Evolutionary conservation across 2,329 filamentous ascomycete genomes (phyloP), one percentile per base, ranked within the genome.

Genomic region (Fusarium sp.): DNA sequence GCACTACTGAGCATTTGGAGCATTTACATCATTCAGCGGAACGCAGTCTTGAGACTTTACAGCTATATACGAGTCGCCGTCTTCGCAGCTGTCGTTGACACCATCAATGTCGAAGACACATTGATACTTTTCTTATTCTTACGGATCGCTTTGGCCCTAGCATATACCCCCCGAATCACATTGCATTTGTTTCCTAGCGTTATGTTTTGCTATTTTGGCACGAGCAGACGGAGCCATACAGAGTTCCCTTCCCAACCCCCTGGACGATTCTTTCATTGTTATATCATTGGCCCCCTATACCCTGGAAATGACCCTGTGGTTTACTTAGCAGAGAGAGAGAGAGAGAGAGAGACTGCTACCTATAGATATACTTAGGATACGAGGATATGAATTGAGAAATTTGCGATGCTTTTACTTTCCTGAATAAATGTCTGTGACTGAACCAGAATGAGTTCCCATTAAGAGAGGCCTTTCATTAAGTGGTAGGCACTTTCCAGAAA

Each of bases 251-350:
- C 32, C 16, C 9, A 30, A 5, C 10, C 9, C 9, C 32, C 16
- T 34, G 32, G 1, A 18, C 8, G 34, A 37, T 7, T 4, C 0
- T 1, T n/a, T n/a, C 7, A 4, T 37, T 37, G 7, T 1, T n/a
- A 11, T 37, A 37, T 18, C 34, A 37, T 37, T 37, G 10, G 10
- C 5, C 1, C 7, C 18, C 18, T n/a, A 12, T 7, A 37, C 34
- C 18, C 18, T 37, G 12, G 34, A 9, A 12, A 7, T 7, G 34
- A 37, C 34, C 18, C 12, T 37, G 5, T 4, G 34, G 18, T 7
- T n/a, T 37, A 5, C 18, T n/a, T 37, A 5, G 10, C 18, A 37
- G 9, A 25, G 7, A 32, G 30, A 32, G 13, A 14, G 1, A 30
- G 2, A 13, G 28, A 3, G 30, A 30, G 30, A 27, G 23, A 37